Base-by-base conservation (phyloP, 2,329 filamentous ascomycete species). In the Lecanicillium sp. region DNA sequence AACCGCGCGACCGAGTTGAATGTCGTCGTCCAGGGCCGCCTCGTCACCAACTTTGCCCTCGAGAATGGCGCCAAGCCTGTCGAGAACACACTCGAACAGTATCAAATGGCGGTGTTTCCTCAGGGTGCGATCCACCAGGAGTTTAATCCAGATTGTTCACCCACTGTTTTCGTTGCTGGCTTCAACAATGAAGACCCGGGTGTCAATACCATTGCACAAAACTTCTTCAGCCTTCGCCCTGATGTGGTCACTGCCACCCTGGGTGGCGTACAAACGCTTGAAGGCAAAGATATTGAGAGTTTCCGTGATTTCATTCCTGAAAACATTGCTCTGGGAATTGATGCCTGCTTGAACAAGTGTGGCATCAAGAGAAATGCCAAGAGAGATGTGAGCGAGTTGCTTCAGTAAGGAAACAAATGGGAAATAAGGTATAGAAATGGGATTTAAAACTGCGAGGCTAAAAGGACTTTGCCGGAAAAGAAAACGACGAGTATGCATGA, bases 251-350 rank as follows among this genome's bases (percentile, higher is more conserved):
- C 38, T 9, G 59, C 67, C 4, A 59, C 63, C 3, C 57, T 68
- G 9, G 64, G 62, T 7, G 57, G 61, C 5, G 29, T 48, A 9
- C 45, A 49, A 43, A 59, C 56, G 3, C 48, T 68, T 25, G 52
- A 63, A 29, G 64, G 63, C 16, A 53, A 56, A 30, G 62, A 69
- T 43, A 57, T 60, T 15, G 57, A 59, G 42, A 55, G 52, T 27
- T 67, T 70, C 50, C 56, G 57, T 9, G 43, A 51, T 1, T 41
- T 51, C 25, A 66, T 70, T 37, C 73, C 72, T 1, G 57, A 53
- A 6, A 71, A 68, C 43, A 58, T 76, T 37, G 72, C 72, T 3
- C 53, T 64, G 19, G 70, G 69, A 40, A 65, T 75, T 19, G 67
- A 75, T 41, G 50, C 56, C 14, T 78, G 73, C 50, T 47, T 75